Conservation (phyloP, 768 basidiomycete genomes). For the Leucocoprinus birnbaumii region DNA sequence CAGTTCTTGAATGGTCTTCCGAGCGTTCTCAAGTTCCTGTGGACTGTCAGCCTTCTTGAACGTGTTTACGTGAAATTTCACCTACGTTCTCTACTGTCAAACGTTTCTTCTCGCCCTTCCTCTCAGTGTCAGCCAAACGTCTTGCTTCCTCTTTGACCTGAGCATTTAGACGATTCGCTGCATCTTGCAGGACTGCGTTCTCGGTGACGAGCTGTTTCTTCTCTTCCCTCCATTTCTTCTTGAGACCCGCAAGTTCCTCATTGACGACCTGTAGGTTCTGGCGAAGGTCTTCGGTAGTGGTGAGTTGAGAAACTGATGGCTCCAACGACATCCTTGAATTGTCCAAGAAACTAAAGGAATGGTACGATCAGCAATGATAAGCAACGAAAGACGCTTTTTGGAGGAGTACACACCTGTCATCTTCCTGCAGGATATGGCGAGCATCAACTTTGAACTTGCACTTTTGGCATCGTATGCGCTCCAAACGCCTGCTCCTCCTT, state of each 20-base stretch:
- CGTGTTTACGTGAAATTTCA: background rate
- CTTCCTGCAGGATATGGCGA: slow-evolving; percentile 37
- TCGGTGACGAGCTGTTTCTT: slow-evolving; percentile 61
- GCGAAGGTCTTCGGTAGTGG: slow-evolving; percentile 62
- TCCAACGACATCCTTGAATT: slow-evolving; percentile 45
- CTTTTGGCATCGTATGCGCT: slow-evolving; percentile 64
- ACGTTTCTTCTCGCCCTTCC: slow-evolving; percentile 43
- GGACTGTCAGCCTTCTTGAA: background rate
- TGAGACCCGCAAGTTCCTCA: slow-evolving; percentile 59
- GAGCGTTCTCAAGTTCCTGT: slow-evolving; percentile 74
- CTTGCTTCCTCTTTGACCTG: slow-evolving; percentile 62
- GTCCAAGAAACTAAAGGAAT: slow-evolving; percentile 50
- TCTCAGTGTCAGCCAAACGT: slow-evolving; percentile 51
- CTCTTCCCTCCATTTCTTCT: slow-evolving; percentile 69
- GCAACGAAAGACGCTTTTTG: background rate
- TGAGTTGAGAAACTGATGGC: slow-evolving; percentile 67
- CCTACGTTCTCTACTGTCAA: slow-evolving; percentile 55
- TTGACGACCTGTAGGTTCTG: slow-evolving; percentile 62
- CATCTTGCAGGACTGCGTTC: slow-evolving; percentile 70
- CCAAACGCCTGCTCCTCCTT: slow-evolving; percentile 57
- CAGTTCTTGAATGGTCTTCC: slow-evolving; percentile 60
- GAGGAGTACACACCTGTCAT: slow-evolving; percentile 62
- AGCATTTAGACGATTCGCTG: slow-evolving; percentile 60
- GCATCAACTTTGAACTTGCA: slow-evolving; percentile 64
- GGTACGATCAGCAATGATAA: slow-evolving; percentile 3